Evolutionary conservation across 306 rosid genomes (phyloP), one percentile per base, ranked within the genome.

Genomic region (Lithocarpus polystachyus): DNA sequence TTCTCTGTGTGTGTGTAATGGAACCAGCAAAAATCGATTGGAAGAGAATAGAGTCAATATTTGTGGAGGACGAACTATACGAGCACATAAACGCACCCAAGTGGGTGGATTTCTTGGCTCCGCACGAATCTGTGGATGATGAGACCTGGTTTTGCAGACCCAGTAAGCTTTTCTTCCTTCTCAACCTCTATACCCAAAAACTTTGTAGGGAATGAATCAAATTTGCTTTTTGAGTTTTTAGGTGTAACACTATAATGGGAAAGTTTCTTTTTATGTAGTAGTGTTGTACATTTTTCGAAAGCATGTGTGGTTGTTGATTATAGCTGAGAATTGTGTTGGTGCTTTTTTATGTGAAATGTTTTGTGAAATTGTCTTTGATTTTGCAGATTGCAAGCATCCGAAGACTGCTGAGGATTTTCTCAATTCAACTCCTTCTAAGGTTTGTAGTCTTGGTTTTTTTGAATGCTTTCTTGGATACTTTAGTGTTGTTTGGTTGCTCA

Each of bases 1-100:
- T 76, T 40, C 26, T 54, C 28, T 33, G 20, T 33, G 11, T 56
- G 12, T 61, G 20, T 43, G 59, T 75, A 22, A 95, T 96, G 99
- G 99, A 96, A 81, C 97, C 99, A 17, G 97, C 97, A 52, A 96
- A 91, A 76, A 90, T 96, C 51, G 98, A 96, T 70, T 96, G 99
- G 99, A 91, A 93, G 82, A 83, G 82, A 87, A 3, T 93, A 11
- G 98, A 96, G 60, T 96, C 93, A 87, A 89, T 69, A 51, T 96
- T 93, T 80, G 92, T 84, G 0, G 96, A 89, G 77, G 99, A 96
- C 61, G 88, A 89, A 35, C 78, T 84, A 18, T 96, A 83, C 82
- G 99, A 96, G 79, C 85, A 93, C 82, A 88, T 96, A 43, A 91
- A 91, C 74, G 99, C 99, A 5, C 99, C 99, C 68, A 91, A 93